Base-by-base conservation (phyloP, 106 monocot genomes). In the Dioscorea alata region DNA sequence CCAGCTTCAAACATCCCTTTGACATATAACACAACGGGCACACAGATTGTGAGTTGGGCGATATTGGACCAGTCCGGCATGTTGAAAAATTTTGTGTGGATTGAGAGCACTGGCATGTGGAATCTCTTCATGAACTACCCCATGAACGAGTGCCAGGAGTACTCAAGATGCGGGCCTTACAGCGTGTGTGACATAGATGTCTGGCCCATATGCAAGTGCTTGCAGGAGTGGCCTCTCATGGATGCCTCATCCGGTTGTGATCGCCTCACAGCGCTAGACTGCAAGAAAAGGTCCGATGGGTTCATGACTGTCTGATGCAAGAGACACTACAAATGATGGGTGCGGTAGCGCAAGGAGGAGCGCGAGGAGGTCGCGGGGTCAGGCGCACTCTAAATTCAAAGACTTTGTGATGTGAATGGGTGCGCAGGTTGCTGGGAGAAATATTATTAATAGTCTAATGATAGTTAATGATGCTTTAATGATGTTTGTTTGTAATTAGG, bases 161-260 rank as follows among this genome's bases (percentile, higher is more conserved):
- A 32, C 54, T 20, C 60, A 4, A 42, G 23, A 4, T 89, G 89
- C 68, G 89, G 89, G 5, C 60, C 82, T 2, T 65, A 71, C 54
- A 80, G 82, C 4, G 24, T 78, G 14, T 90, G 89, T 75, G 32
- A 83, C 64, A 0, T 49, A 13, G 68, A 63, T 49, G 19, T 32
- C 4, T 33, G 54, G 8, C 81, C 75, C 25, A 62, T 76, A 2
- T 90, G 86, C 68, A 50, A 58, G 20, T 90, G 90, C 58, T 53
- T 76, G 68, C 70, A 1, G 4, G 57, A 68, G 2, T 90, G 90
- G 86, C 59, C 1, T 10, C 33, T 75, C 28, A 67, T 76, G 42
- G 73, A 75, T 10, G 49, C 1, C 4, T 32, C 63, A 0, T 69
- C 16, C 33, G 90, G 86, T 25, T 90, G 90, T 60, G 61, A 66